These are phyloP conservation scores for Podospora didyma DNA, from an alignment of 495 filamentous ascomycete genomes.

Conservation along the genomic window DNA sequence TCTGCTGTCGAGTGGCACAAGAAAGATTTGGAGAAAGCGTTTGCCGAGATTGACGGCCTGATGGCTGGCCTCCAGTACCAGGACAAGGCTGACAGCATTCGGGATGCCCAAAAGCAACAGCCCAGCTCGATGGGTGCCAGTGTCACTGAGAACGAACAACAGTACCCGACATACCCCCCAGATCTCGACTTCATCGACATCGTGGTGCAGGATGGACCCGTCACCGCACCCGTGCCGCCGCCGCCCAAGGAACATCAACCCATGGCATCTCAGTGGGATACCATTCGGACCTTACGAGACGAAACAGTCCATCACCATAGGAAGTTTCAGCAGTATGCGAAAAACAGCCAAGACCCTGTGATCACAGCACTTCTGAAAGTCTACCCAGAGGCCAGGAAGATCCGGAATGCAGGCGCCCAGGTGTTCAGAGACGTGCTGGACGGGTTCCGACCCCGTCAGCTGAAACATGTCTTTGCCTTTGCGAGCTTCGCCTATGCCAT, in stretches of 20 bases:
- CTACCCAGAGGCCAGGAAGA: slow-evolving; percentile 9
- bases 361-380: slow-evolving; percentile 9
- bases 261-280: slow-evolving; percentile 16
- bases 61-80: slow-evolving; percentile 3
- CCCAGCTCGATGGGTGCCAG: neutral
- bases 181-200: neutral
- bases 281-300: slow-evolving; percentile 12
- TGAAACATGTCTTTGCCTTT: slow-evolving; percentile 16
- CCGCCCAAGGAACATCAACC: neutral
- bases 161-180: neutral
- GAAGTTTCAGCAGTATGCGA: slow-evolving; percentile 5
- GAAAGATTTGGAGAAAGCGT: neutral
- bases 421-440: slow-evolving; percentile 14
- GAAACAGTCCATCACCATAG: slow-evolving; percentile 13
- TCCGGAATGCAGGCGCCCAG: slow-evolving; percentile 12
- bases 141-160: neutral
- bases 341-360: neutral
- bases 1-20: neutral
- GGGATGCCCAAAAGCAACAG: neutral
- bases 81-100: neutral
- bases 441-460: slow-evolving; percentile 4
- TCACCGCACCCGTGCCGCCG: neutral
- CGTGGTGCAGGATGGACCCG: too few relatives aligned
- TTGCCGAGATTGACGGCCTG: slow-evolving; percentile 3
- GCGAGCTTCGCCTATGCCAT: slow-evolving; percentile 18